These are phyloP conservation scores for Amorphotheca resinae DNA, from an alignment of 495 filamentous ascomycete genomes.

Conservation along the genomic window DNA sequence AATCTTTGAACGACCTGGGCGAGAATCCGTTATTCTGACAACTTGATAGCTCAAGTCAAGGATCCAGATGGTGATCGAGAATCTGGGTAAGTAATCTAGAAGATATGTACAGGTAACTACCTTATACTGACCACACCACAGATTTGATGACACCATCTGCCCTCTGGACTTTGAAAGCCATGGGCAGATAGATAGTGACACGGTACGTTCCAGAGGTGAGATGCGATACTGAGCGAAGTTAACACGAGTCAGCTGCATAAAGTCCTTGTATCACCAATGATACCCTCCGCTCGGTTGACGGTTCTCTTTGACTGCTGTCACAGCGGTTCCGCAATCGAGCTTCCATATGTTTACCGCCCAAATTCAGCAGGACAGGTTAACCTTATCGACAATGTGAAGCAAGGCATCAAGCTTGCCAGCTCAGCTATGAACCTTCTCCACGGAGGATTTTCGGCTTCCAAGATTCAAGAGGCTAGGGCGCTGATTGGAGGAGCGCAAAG, in stretches of 20 bases:
- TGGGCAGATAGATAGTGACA: slow-evolving; percentile 40
- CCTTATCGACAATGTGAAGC: slow-evolving; percentile 40
- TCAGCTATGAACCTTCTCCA: slow-evolving; percentile 36
- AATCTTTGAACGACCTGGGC: neutral
- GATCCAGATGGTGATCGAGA: slow-evolving; percentile 32
- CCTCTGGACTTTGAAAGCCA: slow-evolving; percentile 38
- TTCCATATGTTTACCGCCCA: slow-evolving; percentile 45
- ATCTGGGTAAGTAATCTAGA: slow-evolving; percentile 25
- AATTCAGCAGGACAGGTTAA: slow-evolving; percentile 42
- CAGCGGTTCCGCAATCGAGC: slow-evolving; percentile 45
- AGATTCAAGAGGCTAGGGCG: slow-evolving; percentile 38
- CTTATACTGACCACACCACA: slow-evolving; percentile 20
- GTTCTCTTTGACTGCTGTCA: slow-evolving; percentile 53
- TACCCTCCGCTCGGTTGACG: slow-evolving; percentile 37
- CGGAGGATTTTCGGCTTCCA: slow-evolving; percentile 37
- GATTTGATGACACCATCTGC: slow-evolving; percentile 44
- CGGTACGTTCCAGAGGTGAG: slow-evolving; percentile 14
- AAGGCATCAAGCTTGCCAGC: slow-evolving; percentile 34
- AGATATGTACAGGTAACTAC: neutral
- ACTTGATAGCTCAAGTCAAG: slow-evolving; percentile 29
- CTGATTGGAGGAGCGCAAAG: slow-evolving; percentile 40
- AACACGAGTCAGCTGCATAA: slow-evolving; percentile 31
- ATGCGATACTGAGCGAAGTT: neutral
- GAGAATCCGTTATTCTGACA: neutral
- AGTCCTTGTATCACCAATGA: slow-evolving; percentile 39